phyloP scores from a whole-genome alignment of 192 early-diverging fungal genomes.

The Coemansia sp. region DNA sequence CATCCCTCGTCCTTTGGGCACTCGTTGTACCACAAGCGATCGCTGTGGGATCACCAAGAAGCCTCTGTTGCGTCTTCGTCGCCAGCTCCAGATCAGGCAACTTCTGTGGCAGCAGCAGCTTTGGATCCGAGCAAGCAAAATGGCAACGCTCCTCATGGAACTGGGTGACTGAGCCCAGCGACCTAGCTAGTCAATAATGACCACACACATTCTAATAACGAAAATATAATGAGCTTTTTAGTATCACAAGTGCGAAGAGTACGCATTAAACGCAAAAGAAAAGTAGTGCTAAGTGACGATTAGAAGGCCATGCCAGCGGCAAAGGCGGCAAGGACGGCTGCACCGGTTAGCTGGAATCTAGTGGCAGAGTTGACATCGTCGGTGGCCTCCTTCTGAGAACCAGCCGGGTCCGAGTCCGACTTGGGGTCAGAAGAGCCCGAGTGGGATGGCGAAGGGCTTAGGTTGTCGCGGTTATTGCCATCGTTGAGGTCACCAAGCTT shows the following conservation, averaged over 20 bases:
- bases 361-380: slow-evolving; percentile 12
- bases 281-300: neutral
- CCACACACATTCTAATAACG: neutral
- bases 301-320: slow-evolving; percentile 23
- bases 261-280: neutral
- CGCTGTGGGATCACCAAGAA: slow-evolving; percentile 15
- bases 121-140: neutral
- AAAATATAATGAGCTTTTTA: neutral
- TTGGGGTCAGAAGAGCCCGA: slow-evolving; percentile 10
- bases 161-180: neutral
- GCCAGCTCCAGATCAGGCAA: neutral
- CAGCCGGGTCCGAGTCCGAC: slow-evolving; percentile 1
- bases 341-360: slow-evolving; percentile 17
- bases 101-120: neutral
- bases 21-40: slow-evolving; percentile 30
- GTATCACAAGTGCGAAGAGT: neutral
- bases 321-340: slow-evolving; percentile 12
- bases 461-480: slow-evolving; percentile 45
- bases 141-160: slow-evolving; percentile 1
- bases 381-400: neutral
- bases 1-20: slow-evolving; percentile 37
- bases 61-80: slow-evolving; percentile 5
- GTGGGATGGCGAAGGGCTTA: neutral
- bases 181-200: neutral
- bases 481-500: slow-evolving; percentile 55